These are phyloP conservation scores for Pythium oligandrum DNA, from an alignment of 352 stramenopile species.

Conservation along the genomic window DNA sequence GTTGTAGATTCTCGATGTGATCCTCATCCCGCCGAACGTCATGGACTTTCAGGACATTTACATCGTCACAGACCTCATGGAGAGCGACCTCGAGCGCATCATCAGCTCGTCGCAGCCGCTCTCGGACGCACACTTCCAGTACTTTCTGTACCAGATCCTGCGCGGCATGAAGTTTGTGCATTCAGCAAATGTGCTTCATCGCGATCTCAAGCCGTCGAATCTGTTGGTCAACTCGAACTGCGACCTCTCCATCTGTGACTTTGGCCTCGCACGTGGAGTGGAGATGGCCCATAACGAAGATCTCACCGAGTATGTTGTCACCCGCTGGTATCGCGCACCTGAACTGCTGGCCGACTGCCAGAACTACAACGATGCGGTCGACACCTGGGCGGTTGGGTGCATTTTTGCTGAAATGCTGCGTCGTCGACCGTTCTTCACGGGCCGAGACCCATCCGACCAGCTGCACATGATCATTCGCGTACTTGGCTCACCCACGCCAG, in stretches of 20 bases:
- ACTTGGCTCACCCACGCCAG: constrained; percentile 92
- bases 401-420: constrained; percentile 99
- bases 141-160: constrained; percentile 64
- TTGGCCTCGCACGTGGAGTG: constrained; percentile 67
- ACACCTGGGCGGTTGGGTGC: constrained; percentile 96
- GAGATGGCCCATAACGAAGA: constrained; percentile 49
- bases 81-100: constrained; percentile 62
- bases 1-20: constrained; percentile 73
- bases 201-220: constrained; percentile 41
- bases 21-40: constrained; percentile 75
- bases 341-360: constrained; percentile 88
- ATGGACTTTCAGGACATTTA: constrained; percentile 89
- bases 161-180: constrained; percentile 92
- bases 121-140: constrained; percentile 44
- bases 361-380: constrained; percentile 95
- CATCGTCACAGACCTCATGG: constrained; percentile 59
- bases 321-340: constrained; percentile 74
- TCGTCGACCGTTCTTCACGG: constrained; percentile 90
- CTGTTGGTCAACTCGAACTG: constrained; percentile 46
- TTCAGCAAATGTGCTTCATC: constrained; percentile 74
- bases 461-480: constrained; percentile 84
- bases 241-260: constrained; percentile 47
- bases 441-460: constrained; percentile 76
- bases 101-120: constrained; percentile 43
- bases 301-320: constrained; percentile 78